These are phyloP conservation scores for Jasminum sambac DNA, from an alignment of 257 asterid genomes.

Conservation along the genomic window DNA sequence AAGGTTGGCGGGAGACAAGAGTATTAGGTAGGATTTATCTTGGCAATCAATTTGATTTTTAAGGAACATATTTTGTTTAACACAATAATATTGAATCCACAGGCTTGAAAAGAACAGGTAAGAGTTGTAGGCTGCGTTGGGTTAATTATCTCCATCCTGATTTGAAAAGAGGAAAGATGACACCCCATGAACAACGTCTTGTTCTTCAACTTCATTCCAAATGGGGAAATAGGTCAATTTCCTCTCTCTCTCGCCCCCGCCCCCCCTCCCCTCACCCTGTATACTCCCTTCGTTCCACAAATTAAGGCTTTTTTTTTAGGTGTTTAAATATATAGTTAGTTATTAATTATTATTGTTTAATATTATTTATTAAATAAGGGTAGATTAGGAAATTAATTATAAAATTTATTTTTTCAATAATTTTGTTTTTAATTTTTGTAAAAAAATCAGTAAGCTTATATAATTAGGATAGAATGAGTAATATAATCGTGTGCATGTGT, in stretches of 20 bases:
- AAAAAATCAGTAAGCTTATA: no score
- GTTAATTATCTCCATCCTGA: slow-evolving; percentile 87
- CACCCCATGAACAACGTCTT: slow-evolving; percentile 78
- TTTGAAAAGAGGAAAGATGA: slow-evolving; percentile 79
- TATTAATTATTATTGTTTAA: no score
- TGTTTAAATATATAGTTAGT: no score
- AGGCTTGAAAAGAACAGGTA: slow-evolving; percentile 90
- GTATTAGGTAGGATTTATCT: slow-evolving; percentile 75
- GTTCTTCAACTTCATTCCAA: slow-evolving; percentile 78
- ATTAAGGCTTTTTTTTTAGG: no score
- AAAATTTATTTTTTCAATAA: no score
- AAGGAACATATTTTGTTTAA: slow-evolving; percentile 25
- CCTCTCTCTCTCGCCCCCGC: neutral
- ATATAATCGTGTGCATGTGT: no score
- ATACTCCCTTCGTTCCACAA: no score
- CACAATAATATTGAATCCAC: slow-evolving; percentile 16
- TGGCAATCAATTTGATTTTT: slow-evolving; percentile 51
- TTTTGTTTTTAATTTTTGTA: no score
- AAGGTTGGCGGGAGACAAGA: slow-evolving; percentile 93
- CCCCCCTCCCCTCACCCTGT: neutral
- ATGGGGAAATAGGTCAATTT: slow-evolving; percentile 77
- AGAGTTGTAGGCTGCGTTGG: slow-evolving; percentile 95
- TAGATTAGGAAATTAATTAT: no score
- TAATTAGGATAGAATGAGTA: no score
- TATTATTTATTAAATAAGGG: no score